Base-by-base conservation (phyloP, 2,329 filamentous ascomycete genomes). In the Botrytis fabae region DNA sequence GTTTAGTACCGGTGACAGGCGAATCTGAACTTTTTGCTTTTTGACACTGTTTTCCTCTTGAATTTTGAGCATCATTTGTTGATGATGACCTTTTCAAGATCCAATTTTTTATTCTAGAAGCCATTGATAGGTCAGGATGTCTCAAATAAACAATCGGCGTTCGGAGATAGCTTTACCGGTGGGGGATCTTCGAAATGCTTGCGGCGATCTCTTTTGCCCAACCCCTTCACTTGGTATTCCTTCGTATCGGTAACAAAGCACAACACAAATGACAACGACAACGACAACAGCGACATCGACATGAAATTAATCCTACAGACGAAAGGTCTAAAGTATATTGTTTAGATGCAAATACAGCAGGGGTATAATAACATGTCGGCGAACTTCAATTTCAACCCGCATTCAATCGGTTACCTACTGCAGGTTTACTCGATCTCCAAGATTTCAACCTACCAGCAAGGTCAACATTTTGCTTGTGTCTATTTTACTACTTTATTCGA, bases 121-220 rank as follows among this genome's bases (percentile, higher is more conserved):
- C 46, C 22, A 66, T 66, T 54, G 35, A 54, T 38, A 51, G 46
- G 46, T 10, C 35, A 57, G 35, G 9, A 40, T 42, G 35, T 32
- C 48, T 57, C 25, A 14, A 20, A 42, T 54, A 35, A 68, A n/a
- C 4, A 40, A 40, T 20, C 48, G 64, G 64, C 6, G 64, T 42
- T 69, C 48, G 65, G 65, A 69, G 38, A 59, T 32, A 44, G 20
- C 6, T 32, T 59, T 69, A 54, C 35, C 46, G 65, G 48, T 57
- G 38, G 65, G 65, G n/a, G 65, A 57, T 68, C 48, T 32, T 57
- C 48, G 7, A 68, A 68, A 57, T 44, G 35, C 65, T 42, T 42
- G 48, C 40, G 64, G 28, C 22, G 46, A 68, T 68, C 46, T 20
- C 38, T 28, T 65, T 44, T 38, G 60, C 44, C 28, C 63, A 48